phyloP scores from a whole-genome alignment of 2,329 filamentous ascomycete species.

The Talaromyces islandicus region DNA sequence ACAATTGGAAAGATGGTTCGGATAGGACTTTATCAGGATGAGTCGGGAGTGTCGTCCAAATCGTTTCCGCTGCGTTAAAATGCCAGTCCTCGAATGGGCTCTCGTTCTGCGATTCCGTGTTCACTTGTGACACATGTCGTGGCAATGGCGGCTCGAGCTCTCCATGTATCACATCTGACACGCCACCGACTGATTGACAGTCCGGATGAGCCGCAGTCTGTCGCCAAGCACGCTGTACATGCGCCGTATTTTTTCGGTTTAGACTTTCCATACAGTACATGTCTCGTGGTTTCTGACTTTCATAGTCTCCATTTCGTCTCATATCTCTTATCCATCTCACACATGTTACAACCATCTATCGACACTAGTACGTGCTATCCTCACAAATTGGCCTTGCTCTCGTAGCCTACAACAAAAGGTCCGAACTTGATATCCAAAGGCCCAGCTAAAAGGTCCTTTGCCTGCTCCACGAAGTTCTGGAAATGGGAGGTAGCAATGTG shows the following conservation, averaged over 20 bases:
- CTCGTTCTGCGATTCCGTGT: background rate
- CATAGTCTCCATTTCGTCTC: background rate
- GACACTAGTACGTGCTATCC: too few relatives aligned
- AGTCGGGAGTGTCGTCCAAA: too few relatives aligned
- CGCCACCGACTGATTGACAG: background rate
- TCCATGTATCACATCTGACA: background rate
- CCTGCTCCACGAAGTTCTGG: background rate
- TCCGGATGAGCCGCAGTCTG: background rate
- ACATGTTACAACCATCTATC: too few relatives aligned
- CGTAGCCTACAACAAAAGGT: background rate
- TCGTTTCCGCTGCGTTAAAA: too few relatives aligned
- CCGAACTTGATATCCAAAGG: constrained; percentile 1
- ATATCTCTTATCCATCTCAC: background rate
- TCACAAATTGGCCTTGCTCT: too few relatives aligned
- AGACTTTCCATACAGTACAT: background rate
- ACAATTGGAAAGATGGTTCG: too few relatives aligned
- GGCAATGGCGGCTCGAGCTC: background rate
- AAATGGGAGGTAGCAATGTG: background rate
- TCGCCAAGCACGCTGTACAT: background rate
- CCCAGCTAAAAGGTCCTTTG: background rate
- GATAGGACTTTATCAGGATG: too few relatives aligned
- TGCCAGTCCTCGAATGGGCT: too few relatives aligned
- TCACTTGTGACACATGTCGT: background rate
- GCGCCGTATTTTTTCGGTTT: background rate
- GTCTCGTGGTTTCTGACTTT: background rate